phyloP scores from a whole-genome alignment of 2,329 filamentous ascomycete species.

The Emergomyces orientalis region DNA sequence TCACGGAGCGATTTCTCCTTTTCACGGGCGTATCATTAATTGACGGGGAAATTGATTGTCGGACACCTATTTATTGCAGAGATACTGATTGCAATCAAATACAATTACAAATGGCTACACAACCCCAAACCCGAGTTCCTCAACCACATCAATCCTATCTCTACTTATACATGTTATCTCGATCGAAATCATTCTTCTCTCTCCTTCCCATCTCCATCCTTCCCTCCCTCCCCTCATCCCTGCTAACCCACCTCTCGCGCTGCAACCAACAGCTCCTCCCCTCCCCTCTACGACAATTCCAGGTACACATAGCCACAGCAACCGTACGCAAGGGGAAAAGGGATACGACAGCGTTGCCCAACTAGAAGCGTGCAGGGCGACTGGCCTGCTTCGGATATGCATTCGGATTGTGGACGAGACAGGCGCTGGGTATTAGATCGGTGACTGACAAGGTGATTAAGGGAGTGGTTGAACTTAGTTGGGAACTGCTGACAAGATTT shows the following conservation, averaged over 20 bases:
- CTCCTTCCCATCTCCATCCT: constrained; percentile 5
- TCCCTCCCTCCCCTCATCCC: constrained; percentile 4
- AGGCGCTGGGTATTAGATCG: no score
- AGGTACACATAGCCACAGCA: constrained; percentile 11
- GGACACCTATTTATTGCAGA: background rate
- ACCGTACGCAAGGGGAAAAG: constrained; percentile 12
- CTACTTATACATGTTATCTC: no score
- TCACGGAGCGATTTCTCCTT: background rate
- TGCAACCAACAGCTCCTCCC: constrained; percentile 11
- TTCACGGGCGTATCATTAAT: background rate
- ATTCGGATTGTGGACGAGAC: no score
- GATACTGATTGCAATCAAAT: background rate
- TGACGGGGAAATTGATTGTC: background rate
- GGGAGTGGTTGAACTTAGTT: constrained; percentile 10
- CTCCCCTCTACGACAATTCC: constrained; percentile 11
- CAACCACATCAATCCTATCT: background rate
- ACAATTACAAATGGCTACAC: background rate
- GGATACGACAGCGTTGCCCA: constrained; percentile 6
- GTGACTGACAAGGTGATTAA: constrained; percentile 9
- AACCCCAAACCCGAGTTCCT: background rate
- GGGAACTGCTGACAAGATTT: background rate
- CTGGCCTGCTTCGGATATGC: constrained; percentile 12
- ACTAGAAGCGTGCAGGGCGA: background rate
- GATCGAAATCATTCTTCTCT: background rate
- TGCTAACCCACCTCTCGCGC: constrained; percentile 9